A percentile compares a stretch with the other conserved stretches of the same genome.
Conservation (phyloP, 768 basidiomycete species). For the Termitomyces sp. region DNA sequence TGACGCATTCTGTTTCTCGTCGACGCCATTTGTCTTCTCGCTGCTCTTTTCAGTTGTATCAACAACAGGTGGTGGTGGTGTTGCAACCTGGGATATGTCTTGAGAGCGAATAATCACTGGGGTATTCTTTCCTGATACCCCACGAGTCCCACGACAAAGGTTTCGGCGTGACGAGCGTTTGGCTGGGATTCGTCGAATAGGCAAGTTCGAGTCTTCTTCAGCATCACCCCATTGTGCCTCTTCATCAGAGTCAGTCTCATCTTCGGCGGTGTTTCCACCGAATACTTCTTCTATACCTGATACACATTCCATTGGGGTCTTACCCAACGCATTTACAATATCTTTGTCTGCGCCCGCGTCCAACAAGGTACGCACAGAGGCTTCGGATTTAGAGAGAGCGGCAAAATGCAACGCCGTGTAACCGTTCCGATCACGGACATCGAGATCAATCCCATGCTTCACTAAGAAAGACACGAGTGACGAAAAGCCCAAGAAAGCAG, state of each 20-base stretch:
- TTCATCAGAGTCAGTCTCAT: conserved; percentile 25
- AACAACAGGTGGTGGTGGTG: conserved; percentile 21
- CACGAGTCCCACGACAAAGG: conserved; percentile 21
- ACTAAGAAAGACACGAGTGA: conserved; percentile 69
- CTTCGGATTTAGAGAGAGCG: conserved; percentile 53
- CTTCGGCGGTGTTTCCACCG: conserved; percentile 19
- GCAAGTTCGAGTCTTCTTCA: conserved; percentile 57
- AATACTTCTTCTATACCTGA: conserved; percentile 31
- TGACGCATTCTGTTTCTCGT: conserved; percentile 44
- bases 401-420: conserved; percentile 89
- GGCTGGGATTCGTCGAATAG: conserved; percentile 24
- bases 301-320: conserved; percentile 60
- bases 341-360: conserved; percentile 75
- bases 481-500: conserved; percentile 72
- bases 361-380: conserved; percentile 64
- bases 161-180: conserved; percentile 30
- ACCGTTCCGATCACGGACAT: conserved; percentile 84
- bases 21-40: conserved; percentile 23
- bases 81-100: conserved; percentile 25
- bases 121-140: conserved; percentile 22
- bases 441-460: conserved; percentile 66
- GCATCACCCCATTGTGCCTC: conserved; percentile 67
- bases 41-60: conserved; percentile 14
- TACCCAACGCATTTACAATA: conserved; percentile 67
- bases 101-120: conserved; percentile 19